A percentile compares a stretch with the other conserved stretches of the same genome.
These are phyloP conservation scores for Helianthus annuus DNA, from an alignment of 129 eudicot species.

Conservation along the genomic window HanXRQr2.0-SUNRISE NC_035435.2:145474372-145474871, in stretches of 20 bases:
- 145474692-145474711: constrained; percentile 49
- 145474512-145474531: neutral
- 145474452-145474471: neutral
- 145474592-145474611: constrained; percentile 46
- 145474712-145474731: constrained; percentile 66
- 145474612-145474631: constrained; percentile 28
- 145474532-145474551: constrained; percentile 31
- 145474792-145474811: neutral
- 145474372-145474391: too few relatives aligned
- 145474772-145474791: neutral
- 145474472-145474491: neutral
- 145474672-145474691: constrained; percentile 56
- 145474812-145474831: neutral
- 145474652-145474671: constrained; percentile 39
- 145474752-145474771: constrained; percentile 10
- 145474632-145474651: constrained; percentile 51
- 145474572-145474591: constrained; percentile 37
- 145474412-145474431: neutral
- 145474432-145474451: neutral
- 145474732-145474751: constrained; percentile 59
- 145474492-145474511: neutral
- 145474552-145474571: constrained; percentile 42
- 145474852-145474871: constrained; percentile 40
- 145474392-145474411: too few relatives aligned
- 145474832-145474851: constrained; percentile 32